Percentiles rank a stretch among this genome's conserved stretches.
These are phyloP conservation scores for Sanguinoderma infundibulare DNA, from an alignment of 1,284 basidiomycete genomes.

Conservation along the genomic window DNA sequence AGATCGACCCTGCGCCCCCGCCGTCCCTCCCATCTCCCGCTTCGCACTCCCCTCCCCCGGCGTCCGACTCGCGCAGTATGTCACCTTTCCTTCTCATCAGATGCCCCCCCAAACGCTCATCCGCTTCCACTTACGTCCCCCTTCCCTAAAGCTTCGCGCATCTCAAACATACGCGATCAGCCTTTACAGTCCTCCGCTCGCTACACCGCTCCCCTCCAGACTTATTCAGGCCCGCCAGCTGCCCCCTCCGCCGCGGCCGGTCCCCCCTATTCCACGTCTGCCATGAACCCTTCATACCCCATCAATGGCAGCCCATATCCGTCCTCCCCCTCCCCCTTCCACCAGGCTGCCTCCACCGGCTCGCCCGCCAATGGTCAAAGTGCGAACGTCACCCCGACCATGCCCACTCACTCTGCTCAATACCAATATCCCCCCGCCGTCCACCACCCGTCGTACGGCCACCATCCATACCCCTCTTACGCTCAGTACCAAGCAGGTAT, in stretches of 20 bases:
- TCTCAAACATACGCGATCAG: constrained; percentile 44
- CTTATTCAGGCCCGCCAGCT: constrained; percentile 47
- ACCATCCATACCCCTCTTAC: constrained; percentile 53
- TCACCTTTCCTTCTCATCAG: constrained; percentile 26
- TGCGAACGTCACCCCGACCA: constrained; percentile 42
- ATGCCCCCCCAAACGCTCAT: constrained; percentile 17
- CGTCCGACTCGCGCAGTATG: constrained; percentile 25
- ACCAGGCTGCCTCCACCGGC: constrained; percentile 48
- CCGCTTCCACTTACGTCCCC: constrained; percentile 18
- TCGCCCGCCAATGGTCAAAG: constrained; percentile 47
- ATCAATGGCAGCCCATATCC: constrained; percentile 49
- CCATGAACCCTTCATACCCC: constrained; percentile 70
- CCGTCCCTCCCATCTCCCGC: constrained; percentile 9
- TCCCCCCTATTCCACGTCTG: constrained; percentile 24
- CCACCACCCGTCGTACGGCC: constrained; percentile 54
- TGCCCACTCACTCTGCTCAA: constrained; percentile 45
- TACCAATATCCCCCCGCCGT: constrained; percentile 58
- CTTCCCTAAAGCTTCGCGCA: constrained; percentile 38
- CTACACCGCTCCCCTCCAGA: constrained; percentile 53
- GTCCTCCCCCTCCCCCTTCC: constrained; percentile 57
- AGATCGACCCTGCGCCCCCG: constrained; percentile 4
- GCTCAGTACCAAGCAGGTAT: constrained; percentile 63
- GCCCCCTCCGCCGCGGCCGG: constrained; percentile 33
- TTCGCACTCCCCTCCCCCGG: constrained; percentile 16
- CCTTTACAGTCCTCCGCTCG: constrained; percentile 36